A percentile compares a stretch with the other conserved stretches of the same genome.
Evolutionary conservation across 768 basidiomycete species (phyloP).

Genomic region (Rhizopogon rudus): DNA sequence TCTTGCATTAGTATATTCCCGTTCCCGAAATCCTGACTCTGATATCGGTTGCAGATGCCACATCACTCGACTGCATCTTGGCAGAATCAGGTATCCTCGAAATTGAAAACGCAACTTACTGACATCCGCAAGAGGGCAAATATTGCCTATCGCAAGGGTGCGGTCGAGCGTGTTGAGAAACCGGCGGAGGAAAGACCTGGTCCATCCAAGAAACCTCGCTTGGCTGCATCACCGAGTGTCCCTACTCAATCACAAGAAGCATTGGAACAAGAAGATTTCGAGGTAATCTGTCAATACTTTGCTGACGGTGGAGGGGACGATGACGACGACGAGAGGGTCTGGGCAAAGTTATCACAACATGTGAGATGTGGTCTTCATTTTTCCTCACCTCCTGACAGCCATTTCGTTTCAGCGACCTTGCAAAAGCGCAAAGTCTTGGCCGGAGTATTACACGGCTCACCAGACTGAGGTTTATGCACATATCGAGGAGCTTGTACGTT

Average conservation of each 20-base stretch:
- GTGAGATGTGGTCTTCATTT: slow-evolving; percentile 27
- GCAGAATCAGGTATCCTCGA: slow-evolving; percentile 32
- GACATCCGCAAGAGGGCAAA: slow-evolving; percentile 42
- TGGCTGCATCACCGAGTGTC: background rate
- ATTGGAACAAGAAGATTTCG: slow-evolving; percentile 38
- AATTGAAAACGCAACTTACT: slow-evolving; percentile 37
- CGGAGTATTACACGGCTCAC: slow-evolving; percentile 45
- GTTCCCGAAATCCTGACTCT: slow-evolving; percentile 1
- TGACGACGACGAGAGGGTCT: slow-evolving; percentile 43
- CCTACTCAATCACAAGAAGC: slow-evolving; percentile 1
- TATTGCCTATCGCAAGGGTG: slow-evolving; percentile 45
- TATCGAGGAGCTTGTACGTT: slow-evolving; percentile 27
- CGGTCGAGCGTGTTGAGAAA: background rate
- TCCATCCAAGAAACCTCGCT: background rate
- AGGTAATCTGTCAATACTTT: slow-evolving; percentile 51
- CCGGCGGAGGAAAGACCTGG: background rate
- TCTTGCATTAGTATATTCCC: background rate
- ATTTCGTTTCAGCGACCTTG: slow-evolving; percentile 30
- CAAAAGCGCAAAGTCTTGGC: slow-evolving; percentile 41
- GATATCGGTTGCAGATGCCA: slow-evolving; percentile 43
- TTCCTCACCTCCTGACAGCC: slow-evolving; percentile 1
- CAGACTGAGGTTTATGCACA: slow-evolving; percentile 36
- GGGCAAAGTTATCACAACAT: slow-evolving; percentile 42
- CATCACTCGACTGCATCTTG: slow-evolving; percentile 53
- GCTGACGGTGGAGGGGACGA: slow-evolving; percentile 45